These are phyloP conservation scores for Emmonsiellopsis sp. DNA, from an alignment of 2,329 filamentous ascomycete species.

Conservation along the genomic window DNA sequence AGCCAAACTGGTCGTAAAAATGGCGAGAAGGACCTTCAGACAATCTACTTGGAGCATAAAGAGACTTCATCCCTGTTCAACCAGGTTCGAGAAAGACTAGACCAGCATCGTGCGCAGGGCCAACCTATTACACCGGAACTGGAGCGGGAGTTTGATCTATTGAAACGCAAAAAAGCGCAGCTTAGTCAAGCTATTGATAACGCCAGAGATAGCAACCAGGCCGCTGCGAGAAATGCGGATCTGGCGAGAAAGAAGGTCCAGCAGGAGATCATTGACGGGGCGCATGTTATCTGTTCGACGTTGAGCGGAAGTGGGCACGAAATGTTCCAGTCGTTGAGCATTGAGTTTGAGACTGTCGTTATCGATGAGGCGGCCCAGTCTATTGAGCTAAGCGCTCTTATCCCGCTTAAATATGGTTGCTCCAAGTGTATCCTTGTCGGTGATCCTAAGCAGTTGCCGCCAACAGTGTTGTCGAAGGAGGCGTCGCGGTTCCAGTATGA, in stretches of 20 bases:
- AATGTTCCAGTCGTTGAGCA: constrained; percentile 87
- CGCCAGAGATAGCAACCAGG: constrained; percentile 76
- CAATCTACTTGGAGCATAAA: constrained; percentile 64
- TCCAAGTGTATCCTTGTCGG: constrained; percentile 95
- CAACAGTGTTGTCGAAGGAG: constrained; percentile 89
- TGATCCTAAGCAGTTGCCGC: constrained; percentile 93
- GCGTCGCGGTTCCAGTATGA: constrained; percentile 91
- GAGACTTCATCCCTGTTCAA: constrained; percentile 56
- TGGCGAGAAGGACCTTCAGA: constrained; percentile 45
- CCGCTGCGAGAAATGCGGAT: constrained; percentile 72
- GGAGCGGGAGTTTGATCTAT: constrained; percentile 65
- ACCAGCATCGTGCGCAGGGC: constrained; percentile 52
- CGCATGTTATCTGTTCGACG: constrained; percentile 89
- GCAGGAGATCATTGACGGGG: constrained; percentile 80
- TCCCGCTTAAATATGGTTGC: constrained; percentile 94
- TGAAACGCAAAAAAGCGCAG: constrained; percentile 66
- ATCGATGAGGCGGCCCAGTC: constrained; percentile 98
- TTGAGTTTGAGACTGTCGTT: constrained; percentile 97
- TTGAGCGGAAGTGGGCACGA: constrained; percentile 94
- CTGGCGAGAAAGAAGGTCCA: constrained; percentile 76
- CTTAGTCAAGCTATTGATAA: constrained; percentile 80
- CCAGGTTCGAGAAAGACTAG: constrained; percentile 61
- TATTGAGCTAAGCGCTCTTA: constrained; percentile 91
- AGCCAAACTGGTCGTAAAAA: constrained; percentile 37
- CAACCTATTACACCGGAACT: constrained; percentile 42